These are phyloP conservation scores for Pseudoperonospora humuli DNA, from an alignment of 352 stramenopile species.

Conservation along the genomic window DNA sequence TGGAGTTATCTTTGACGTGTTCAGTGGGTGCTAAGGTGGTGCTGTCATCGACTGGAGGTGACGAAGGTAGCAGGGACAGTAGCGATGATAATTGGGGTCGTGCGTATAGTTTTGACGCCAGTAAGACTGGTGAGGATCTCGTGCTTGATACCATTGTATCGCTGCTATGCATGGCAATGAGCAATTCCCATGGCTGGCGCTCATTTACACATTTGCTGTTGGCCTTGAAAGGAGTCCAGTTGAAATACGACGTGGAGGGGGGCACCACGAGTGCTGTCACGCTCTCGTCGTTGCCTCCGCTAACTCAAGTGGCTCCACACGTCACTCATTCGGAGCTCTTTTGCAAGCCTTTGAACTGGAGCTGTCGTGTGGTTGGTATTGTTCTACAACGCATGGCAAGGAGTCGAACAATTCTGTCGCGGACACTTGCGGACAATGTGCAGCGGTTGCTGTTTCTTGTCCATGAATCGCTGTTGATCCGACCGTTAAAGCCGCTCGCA, in stretches of 20 bases:
- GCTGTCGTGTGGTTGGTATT: slow-evolving; percentile 50
- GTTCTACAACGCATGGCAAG: slow-evolving; percentile 73
- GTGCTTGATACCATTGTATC: slow-evolving; percentile 80
- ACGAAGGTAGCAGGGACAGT: neutral
- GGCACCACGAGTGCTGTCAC: neutral
- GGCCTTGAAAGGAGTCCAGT: slow-evolving; percentile 47
- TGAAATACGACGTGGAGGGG: slow-evolving; percentile 38
- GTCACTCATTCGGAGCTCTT: slow-evolving; percentile 33
- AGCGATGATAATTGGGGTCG: slow-evolving; percentile 20
- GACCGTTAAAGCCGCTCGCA: slow-evolving; percentile 14
- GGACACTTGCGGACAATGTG: slow-evolving; percentile 67
- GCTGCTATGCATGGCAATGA: slow-evolving; percentile 68
- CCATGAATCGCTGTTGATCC: slow-evolving; percentile 49
- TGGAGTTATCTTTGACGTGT: slow-evolving; percentile 65
- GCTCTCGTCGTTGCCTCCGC: slow-evolving; percentile 17
- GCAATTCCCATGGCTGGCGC: slow-evolving; percentile 45
- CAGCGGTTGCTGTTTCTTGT: slow-evolving; percentile 64
- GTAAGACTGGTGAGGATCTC: slow-evolving; percentile 69
- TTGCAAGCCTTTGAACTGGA: slow-evolving; percentile 51
- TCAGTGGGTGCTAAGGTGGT: slow-evolving; percentile 19
- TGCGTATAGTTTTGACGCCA: slow-evolving; percentile 57
- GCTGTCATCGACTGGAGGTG: neutral
- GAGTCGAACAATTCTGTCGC: slow-evolving; percentile 66
- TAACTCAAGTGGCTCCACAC: slow-evolving; percentile 17
- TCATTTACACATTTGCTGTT: slow-evolving; percentile 63